Evolutionary conservation across 2,329 filamentous ascomycete genomes (phyloP).

Genomic region (Aspergillus pseudotamarii): DNA sequence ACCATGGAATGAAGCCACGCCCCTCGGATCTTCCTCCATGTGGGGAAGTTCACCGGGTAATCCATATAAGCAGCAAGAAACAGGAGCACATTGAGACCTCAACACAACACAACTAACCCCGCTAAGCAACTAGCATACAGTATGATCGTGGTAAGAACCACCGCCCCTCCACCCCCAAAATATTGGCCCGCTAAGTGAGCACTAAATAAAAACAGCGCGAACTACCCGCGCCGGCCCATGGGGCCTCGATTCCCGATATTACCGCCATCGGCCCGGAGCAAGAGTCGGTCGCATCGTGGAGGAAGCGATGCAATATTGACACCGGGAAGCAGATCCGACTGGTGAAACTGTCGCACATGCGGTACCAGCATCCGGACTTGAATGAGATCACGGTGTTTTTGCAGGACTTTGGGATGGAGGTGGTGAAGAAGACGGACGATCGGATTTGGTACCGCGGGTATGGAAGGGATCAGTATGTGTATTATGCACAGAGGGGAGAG

Average conservation of each 20-base stretch:
- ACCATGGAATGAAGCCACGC: not conserved
- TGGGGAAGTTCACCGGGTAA: not conserved
- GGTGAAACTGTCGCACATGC: slow-evolving; percentile 54
- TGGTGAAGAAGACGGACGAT: slow-evolving; percentile 40
- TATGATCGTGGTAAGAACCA: not conserved
- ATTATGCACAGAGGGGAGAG: slow-evolving; percentile 23
- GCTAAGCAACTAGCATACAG: not conserved
- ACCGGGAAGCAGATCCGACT: slow-evolving; percentile 49
- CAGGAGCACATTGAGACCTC: not conserved
- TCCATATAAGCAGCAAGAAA: not conserved
- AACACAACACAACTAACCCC: not conserved
- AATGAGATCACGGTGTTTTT: slow-evolving; percentile 36
- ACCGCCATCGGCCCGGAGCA: slow-evolving; percentile 19
- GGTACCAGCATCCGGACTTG: slow-evolving; percentile 57
- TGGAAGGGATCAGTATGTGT: slow-evolving; percentile 24
- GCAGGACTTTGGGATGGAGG: slow-evolving; percentile 30
- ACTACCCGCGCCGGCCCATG: not conserved
- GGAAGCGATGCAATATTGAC: slow-evolving; percentile 40
- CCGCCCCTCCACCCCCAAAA: no score
- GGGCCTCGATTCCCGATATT: slow-evolving; percentile 5
- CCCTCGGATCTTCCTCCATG: not conserved
- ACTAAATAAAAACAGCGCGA: not conserved
- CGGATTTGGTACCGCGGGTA: slow-evolving; percentile 25
- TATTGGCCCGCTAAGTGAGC: not conserved
- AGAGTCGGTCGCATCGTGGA: slow-evolving; percentile 20